These are phyloP conservation scores for Paramecium pentaurelia DNA, from an alignment of 73 alveolate genomes.

Conservation along the genomic window DNA sequence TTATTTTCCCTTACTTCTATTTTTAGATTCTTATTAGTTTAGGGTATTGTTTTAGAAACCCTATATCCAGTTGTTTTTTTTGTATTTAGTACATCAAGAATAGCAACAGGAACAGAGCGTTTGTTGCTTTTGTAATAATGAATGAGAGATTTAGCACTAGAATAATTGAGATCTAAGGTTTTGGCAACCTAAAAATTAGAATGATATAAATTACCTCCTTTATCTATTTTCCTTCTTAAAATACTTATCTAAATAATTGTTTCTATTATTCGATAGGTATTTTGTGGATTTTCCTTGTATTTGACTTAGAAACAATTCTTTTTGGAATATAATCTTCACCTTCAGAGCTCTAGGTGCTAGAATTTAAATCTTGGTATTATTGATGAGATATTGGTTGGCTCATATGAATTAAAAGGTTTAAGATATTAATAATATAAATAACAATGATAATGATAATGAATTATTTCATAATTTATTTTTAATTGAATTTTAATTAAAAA, in stretches of 20 bases:
- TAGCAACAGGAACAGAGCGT: neutral
- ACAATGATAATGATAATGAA: neutral
- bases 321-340: neutral
- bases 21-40: neutral
- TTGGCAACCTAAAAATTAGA: slow-evolving; percentile 9
- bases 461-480: neutral
- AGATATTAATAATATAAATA: neutral
- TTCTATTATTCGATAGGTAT: neutral
- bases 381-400: neutral
- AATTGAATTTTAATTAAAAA: neutral
- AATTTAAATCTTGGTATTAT: neutral
- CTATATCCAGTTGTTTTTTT: neutral
- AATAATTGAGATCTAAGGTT: neutral
- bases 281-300: slow-evolving; percentile 8
- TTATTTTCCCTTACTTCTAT: slow-evolving; percentile 13
- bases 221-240: neutral
- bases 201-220: neutral
- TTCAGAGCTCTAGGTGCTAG: neutral
- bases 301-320: neutral
- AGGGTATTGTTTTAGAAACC: neutral
- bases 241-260: neutral
- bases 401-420: neutral
- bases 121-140: slow-evolving; percentile 19
- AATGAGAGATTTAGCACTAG: slow-evolving; percentile 45
- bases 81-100: neutral